A percentile compares a stretch with the other conserved stretches of the same genome.
These are phyloP conservation scores for Acanthamoeba royreba DNA, from an alignment of 208 protist species.

Conservation along the genomic window DNA sequence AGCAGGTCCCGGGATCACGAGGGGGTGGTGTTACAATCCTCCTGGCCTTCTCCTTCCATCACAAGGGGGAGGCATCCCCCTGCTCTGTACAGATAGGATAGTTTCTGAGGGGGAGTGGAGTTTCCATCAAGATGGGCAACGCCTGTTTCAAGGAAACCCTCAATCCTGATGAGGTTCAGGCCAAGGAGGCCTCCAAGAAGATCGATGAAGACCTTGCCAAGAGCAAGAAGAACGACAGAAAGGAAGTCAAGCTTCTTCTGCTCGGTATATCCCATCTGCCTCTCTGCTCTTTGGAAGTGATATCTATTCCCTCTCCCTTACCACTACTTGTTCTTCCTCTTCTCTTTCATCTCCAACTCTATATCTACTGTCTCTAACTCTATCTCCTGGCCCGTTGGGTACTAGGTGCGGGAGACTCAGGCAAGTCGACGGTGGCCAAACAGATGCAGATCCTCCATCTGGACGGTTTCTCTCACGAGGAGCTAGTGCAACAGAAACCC, in stretches of 20 bases:
- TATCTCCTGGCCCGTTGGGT: no score
- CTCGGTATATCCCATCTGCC: background rate
- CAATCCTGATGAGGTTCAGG: background rate
- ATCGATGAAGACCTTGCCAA: slow-evolving; percentile 46
- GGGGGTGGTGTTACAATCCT: no score
- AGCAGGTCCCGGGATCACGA: no score
- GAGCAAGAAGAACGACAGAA: background rate
- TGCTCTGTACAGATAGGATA: background rate
- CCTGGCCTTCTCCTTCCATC: no score
- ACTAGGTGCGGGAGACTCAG: slow-evolving; percentile 77
- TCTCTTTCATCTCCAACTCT: no score
- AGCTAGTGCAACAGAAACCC: slow-evolving; percentile 52
- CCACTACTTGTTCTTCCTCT: background rate
- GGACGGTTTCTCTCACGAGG: slow-evolving; percentile 72
- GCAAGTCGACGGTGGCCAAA: slow-evolving; percentile 83
- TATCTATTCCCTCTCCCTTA: background rate
- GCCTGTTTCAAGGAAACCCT: background rate
- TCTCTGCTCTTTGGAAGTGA: background rate
- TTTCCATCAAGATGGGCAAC: background rate
- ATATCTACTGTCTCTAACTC: no score
- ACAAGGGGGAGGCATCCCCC: no score
- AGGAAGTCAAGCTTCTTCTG: slow-evolving; percentile 63
- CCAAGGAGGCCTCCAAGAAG: background rate
- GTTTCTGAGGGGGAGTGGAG: background rate
- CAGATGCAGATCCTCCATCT: slow-evolving; percentile 83